Percentiles rank a stretch among this genome's conserved stretches.
phyloP scores from a whole-genome alignment of 371 early-diverging fungal genomes.

The Apophysomyces ossiformis region DNA sequence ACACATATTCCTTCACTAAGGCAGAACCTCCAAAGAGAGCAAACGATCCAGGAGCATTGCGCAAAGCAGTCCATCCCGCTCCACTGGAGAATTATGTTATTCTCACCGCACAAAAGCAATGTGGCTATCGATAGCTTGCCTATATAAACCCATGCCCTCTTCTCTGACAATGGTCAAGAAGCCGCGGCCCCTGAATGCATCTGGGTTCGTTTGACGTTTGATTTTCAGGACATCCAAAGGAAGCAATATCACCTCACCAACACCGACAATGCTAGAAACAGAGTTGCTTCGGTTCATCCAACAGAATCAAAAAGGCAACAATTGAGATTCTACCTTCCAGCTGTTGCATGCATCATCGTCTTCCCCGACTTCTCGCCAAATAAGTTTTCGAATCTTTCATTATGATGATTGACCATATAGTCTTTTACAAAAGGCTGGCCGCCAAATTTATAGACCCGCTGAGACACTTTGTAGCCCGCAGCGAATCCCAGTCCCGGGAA shows the following conservation, averaged over 20 bases:
- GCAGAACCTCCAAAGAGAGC: slow-evolving; percentile 96
- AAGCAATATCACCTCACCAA: slow-evolving; percentile 95
- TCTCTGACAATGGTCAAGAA: slow-evolving; percentile 81
- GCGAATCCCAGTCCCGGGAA: slow-evolving; percentile 98
- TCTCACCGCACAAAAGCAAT: background rate
- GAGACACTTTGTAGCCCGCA: slow-evolving; percentile 94
- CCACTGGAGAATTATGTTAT: slow-evolving; percentile 60
- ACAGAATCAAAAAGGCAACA: background rate
- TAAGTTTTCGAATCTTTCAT: slow-evolving; percentile 66
- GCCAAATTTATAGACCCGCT: slow-evolving; percentile 97
- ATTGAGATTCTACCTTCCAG: slow-evolving; percentile 66
- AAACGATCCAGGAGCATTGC: slow-evolving; percentile 98
- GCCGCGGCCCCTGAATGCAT: slow-evolving; percentile 87
- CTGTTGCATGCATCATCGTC: slow-evolving; percentile 97
- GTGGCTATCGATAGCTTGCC: slow-evolving; percentile 44
- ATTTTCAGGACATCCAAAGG: slow-evolving; percentile 98
- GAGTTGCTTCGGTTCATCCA: background rate
- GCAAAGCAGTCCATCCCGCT: slow-evolving; percentile 97
- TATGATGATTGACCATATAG: slow-evolving; percentile 84
- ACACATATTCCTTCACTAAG: slow-evolving; percentile 91
- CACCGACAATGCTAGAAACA: slow-evolving; percentile 83
- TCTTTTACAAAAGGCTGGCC: slow-evolving; percentile 97
- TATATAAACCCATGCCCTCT: slow-evolving; percentile 93
- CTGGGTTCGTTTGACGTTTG: slow-evolving; percentile 95
- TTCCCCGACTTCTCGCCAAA: slow-evolving; percentile 96